Evolutionary conservation across 495 filamentous ascomycete genomes (phyloP), one percentile per base, ranked within the genome.

Genomic region (Trichoderma virens): DNA sequence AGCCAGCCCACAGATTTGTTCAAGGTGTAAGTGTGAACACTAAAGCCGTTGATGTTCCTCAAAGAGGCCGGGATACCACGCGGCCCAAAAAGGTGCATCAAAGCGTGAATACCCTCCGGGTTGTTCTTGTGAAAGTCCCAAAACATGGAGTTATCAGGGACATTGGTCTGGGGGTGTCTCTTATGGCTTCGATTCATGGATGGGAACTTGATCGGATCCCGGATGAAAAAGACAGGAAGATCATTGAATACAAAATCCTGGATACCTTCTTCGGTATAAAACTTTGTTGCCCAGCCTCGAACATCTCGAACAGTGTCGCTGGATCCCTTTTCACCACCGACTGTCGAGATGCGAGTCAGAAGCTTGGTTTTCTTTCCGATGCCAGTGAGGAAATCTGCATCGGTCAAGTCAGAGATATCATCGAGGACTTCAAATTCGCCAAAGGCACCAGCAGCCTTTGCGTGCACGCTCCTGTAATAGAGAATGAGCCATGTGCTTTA

Each of bases 81-180:
- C 72, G 90, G 88, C 51, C 80, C 82, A 75, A 92, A 91, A 30
- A 91, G 81, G 65, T 83, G 79, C 88, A 93, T 89, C 43, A 90
- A 71, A 63, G 85, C 83, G 74, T 92, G 89, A 23, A 86, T 79
- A 7, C 82, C 76, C 72, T 92, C 89, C 56, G 86, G 89, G 72
- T 91, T 85, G 31, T 81, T 85, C 79, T 90, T 87, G 69, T 88
- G 83, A 30, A 59, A 80, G 83, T 90, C 87, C 86, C 67, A 73
- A 73, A 87, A 88, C 51, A 73, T 91, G 90, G 23, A 1, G 91
- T 68, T 91, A 89, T 84, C 86, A 91, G n/a, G 88, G 88, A 0
- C 83, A 82, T 56, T 56, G 6, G 51, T 56, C 27, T 30, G 51
- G 11, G 3, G 86, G 89, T 5, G 84, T 86, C 7, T 81, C 87